Evolutionary conservation across 2,329 filamentous ascomycete genomes (phyloP).

Genomic region (Achaetomium macrosporum): DNA sequence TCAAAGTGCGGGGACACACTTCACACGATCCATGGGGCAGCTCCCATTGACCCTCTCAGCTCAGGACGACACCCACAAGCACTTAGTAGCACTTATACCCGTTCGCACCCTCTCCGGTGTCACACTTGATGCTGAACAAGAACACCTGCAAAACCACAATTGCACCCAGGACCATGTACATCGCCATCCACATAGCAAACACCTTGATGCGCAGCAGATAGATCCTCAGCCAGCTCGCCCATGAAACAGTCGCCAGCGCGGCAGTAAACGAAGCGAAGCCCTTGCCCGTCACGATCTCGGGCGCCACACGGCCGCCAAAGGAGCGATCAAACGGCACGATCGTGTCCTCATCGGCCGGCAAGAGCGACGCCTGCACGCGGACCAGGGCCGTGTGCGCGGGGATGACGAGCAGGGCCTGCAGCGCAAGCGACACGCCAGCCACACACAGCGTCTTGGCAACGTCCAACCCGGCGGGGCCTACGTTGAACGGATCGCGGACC

Average conservation of each 20-base stretch:
- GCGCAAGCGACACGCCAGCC: constrained; percentile 39
- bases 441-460: constrained; percentile 44
- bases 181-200: constrained; percentile 46
- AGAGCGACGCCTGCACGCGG: constrained; percentile 80
- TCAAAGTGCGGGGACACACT: no score
- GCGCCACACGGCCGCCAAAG: constrained; percentile 70
- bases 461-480: constrained; percentile 32
- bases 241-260: constrained; percentile 74
- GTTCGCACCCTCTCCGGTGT: background rate
- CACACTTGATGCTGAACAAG: constrained; percentile 30
- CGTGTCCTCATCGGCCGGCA: constrained; percentile 73
- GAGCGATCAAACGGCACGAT: constrained; percentile 88
- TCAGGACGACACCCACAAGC: background rate
- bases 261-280: constrained; percentile 67
- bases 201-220: constrained; percentile 72
- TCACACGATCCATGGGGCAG: no score
- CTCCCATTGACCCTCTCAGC: no score
- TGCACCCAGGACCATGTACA: constrained; percentile 41
- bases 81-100: background rate
- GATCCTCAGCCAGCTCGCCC: constrained; percentile 65
- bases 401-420: constrained; percentile 61
- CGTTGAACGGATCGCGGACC: constrained; percentile 32
- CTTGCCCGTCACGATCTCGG: constrained; percentile 65
- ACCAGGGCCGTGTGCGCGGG: constrained; percentile 71
- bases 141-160: constrained; percentile 26